Evolutionary conservation across 345 rosid species (phyloP).

Genomic region (Dimocarpus longan): DNA sequence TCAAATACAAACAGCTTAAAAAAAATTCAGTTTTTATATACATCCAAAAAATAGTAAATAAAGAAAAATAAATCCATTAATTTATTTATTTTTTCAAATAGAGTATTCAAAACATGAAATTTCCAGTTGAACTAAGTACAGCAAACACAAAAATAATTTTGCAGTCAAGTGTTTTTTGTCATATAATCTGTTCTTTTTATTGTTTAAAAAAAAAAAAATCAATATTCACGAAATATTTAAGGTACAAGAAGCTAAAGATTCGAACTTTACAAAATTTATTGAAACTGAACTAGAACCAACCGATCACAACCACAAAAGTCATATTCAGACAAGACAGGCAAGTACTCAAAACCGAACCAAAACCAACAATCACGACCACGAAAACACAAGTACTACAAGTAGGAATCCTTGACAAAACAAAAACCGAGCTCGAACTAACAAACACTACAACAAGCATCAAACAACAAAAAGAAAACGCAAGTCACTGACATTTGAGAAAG

Average conservation of each 20-base stretch:
- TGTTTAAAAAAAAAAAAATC: neutral
- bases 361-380: neutral
- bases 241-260: neutral
- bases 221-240: neutral
- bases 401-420: neutral
- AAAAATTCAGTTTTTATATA: neutral
- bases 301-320: neutral
- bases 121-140: neutral
- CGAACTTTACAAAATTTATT: neutral
- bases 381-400: neutral
- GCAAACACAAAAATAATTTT: neutral
- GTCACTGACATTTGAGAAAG: conserved; percentile 56
- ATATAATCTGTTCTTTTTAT: neutral
- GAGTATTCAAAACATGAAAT: neutral
- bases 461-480: neutral
- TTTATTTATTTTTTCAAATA: too few relatives aligned
- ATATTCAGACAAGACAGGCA: neutral
- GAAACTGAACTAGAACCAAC: neutral
- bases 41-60: neutral
- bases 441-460: neutral
- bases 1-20: neutral
- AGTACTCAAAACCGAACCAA: neutral
- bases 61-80: neutral
- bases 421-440: conserved; percentile 21
- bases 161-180: neutral